Evolutionary conservation across 148 eudicot species (phyloP).

Genomic region (Suaeda aralocaspica): DNA sequence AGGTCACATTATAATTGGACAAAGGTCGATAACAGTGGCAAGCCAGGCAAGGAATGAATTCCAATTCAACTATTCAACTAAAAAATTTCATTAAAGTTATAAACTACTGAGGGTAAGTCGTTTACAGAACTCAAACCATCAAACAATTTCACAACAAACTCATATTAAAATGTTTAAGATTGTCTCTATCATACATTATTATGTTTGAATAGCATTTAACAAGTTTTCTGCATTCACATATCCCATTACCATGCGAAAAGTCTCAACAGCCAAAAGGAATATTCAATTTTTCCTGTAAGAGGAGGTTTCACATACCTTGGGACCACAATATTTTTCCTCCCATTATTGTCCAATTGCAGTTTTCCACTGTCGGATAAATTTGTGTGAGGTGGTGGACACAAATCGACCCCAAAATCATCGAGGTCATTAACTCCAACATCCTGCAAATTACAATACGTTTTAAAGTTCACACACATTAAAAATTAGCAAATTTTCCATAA

Average conservation of each 20-base stretch:
- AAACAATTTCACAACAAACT: not conserved
- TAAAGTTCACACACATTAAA: not conserved
- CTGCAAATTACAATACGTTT: constrained; percentile 24
- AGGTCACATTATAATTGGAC: too few relatives aligned
- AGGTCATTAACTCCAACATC: constrained; percentile 26
- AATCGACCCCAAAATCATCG: constrained; percentile 49
- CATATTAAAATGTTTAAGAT: not conserved
- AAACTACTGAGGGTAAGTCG: too few relatives aligned
- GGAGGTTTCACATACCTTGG: constrained; percentile 32
- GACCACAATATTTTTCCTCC: constrained; percentile 16
- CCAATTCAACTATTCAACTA: too few relatives aligned
- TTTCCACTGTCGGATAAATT: constrained; percentile 19
- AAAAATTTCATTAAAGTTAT: too few relatives aligned
- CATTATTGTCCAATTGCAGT: constrained; percentile 18
- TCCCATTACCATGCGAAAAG: not conserved
- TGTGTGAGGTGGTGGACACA: constrained; percentile 38
- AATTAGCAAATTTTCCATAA: not conserved
- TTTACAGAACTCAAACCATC: not conserved
- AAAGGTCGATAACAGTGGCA: too few relatives aligned
- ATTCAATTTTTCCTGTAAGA: too few relatives aligned
- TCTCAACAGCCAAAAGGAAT: not conserved
- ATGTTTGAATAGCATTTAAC: not conserved
- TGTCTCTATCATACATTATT: not conserved
- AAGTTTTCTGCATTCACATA: not conserved
- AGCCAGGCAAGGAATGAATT: too few relatives aligned